These are phyloP conservation scores for Candida railenensis DNA, from an alignment of 805 yeast species.

Conservation along the genomic window DNA sequence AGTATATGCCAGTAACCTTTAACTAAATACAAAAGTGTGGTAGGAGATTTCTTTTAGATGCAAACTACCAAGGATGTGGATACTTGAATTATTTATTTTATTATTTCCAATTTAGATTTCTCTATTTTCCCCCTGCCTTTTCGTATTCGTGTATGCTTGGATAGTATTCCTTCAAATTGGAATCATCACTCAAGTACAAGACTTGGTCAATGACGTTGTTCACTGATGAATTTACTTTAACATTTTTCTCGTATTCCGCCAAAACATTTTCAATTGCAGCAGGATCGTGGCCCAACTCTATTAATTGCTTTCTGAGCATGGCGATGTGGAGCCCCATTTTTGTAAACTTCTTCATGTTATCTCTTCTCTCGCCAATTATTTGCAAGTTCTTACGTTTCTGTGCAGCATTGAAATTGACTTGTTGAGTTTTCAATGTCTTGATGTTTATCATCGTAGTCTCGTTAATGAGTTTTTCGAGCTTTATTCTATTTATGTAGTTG, in stretches of 20 bases:
- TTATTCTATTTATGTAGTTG: conserved; percentile 43
- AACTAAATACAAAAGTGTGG: too few species aligned
- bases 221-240: conserved; percentile 56
- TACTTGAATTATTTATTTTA: background rate
- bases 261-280: conserved; percentile 52
- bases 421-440: conserved; percentile 40
- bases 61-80: background rate
- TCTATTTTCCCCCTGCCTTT: conserved; percentile 3
- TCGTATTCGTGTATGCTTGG: conserved; percentile 67
- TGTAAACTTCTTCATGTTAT: conserved; percentile 46
- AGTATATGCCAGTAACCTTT: too few species aligned
- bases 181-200: conserved; percentile 60
- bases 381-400: conserved; percentile 53
- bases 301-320: conserved; percentile 57
- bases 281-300: conserved; percentile 59
- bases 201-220: conserved; percentile 53
- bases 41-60: too few species aligned
- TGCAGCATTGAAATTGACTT: conserved; percentile 49
- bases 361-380: conserved; percentile 51
- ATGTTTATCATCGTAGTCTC: conserved; percentile 38
- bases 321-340: conserved; percentile 70
- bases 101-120: background rate
- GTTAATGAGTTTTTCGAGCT: conserved; percentile 31
- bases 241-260: conserved; percentile 55
- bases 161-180: conserved; percentile 44